Percentiles rank a stretch among this genome's conserved stretches.
phyloP scores from a whole-genome alignment of 2,329 filamentous ascomycete genomes.

The Scytalidium lignicola region DNA sequence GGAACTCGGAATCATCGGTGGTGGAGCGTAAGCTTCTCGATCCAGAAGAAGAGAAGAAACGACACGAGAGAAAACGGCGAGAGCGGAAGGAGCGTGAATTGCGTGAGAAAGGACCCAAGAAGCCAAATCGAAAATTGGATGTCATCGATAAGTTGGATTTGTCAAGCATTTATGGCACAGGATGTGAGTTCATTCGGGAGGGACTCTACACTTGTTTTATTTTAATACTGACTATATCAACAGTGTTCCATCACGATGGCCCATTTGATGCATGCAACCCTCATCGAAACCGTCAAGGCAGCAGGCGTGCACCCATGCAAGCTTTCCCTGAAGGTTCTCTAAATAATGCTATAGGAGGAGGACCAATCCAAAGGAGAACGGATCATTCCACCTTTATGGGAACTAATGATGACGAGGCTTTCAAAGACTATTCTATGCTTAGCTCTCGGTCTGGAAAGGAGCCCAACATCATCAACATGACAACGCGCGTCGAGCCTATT shows the following conservation, averaged over 20 bases:
- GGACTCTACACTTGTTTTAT: neutral
- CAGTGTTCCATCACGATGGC: conserved; percentile 96
- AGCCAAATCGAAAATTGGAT: conserved; percentile 53
- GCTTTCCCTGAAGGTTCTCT: conserved; percentile 89
- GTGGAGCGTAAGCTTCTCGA: conserved; percentile 50
- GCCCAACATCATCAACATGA: conserved; percentile 60
- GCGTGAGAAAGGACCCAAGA: conserved; percentile 33
- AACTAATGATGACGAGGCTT: conserved; percentile 72
- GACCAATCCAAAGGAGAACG: conserved; percentile 74
- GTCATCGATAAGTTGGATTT: conserved; percentile 96
- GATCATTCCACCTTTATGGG: conserved; percentile 90
- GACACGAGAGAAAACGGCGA: conserved; percentile 47
- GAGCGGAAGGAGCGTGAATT: conserved; percentile 33
- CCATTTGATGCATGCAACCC: conserved; percentile 96
- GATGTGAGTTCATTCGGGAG: conserved; percentile 56
- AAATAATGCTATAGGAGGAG: conserved; percentile 86
- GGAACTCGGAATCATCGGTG: conserved; percentile 77
- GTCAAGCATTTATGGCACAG: conserved; percentile 90
- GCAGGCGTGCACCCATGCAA: conserved; percentile 85
- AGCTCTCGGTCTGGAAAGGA: conserved; percentile 32
- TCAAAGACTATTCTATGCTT: conserved; percentile 61
- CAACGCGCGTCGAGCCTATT: conserved; percentile 61
- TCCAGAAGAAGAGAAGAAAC: conserved; percentile 55
- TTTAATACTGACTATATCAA: neutral
- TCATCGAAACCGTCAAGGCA: conserved; percentile 81